Evolutionary conservation across 106 monocot genomes (phyloP).

Genomic region (Apostasia shenzhenica): DNA sequence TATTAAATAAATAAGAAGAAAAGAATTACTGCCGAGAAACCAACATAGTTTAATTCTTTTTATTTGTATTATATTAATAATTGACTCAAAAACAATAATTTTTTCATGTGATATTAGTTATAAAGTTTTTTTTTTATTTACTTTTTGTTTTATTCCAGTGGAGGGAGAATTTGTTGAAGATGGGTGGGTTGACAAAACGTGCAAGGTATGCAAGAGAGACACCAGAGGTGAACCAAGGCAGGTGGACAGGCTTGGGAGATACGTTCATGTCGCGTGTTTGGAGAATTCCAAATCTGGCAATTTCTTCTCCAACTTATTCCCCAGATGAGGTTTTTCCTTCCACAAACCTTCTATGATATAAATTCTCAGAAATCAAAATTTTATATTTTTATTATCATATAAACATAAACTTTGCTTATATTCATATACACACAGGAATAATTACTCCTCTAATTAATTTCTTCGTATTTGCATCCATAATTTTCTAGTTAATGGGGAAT

Average conservation of each 20-base stretch:
- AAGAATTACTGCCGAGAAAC: too few species aligned
- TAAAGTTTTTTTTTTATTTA: neutral
- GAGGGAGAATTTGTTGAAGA: constrained; percentile 96
- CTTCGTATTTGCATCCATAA: too few species aligned
- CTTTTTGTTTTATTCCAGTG: constrained; percentile 23
- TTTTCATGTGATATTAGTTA: neutral
- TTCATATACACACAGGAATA: too few species aligned
- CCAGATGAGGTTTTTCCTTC: constrained; percentile 20
- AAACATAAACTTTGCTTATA: too few species aligned
- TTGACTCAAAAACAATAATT: neutral
- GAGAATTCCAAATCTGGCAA: constrained; percentile 66
- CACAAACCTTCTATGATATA: too few species aligned
- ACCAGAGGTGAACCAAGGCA: constrained; percentile 86
- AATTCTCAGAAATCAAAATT: too few species aligned
- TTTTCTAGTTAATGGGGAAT: too few species aligned
- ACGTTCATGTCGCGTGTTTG: constrained; percentile 68
- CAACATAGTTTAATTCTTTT: too few species aligned
- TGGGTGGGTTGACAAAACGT: constrained; percentile 99
- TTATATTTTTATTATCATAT: too few species aligned
- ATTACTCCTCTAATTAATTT: too few species aligned
- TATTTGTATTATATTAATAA: neutral
- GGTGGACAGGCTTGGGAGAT: constrained; percentile 75
- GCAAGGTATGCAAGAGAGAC: constrained; percentile 95
- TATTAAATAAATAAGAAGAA: too few species aligned
- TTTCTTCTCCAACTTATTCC: constrained; percentile 87